Base-by-base conservation (phyloP, 768 basidiomycete genomes). In the Hygrocybe punicea region DNA sequence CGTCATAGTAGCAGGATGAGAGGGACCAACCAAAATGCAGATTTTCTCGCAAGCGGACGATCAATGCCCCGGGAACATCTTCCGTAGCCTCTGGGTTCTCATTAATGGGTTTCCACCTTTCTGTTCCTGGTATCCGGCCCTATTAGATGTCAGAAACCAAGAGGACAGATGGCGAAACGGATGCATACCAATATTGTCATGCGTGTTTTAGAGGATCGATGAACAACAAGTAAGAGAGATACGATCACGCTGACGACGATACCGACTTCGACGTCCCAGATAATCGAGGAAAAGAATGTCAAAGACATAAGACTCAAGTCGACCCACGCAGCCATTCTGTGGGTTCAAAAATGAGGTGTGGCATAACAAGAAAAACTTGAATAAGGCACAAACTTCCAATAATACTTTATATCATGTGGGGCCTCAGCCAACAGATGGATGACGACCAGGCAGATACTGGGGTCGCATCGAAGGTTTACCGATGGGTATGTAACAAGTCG, bases 221-320 rank as follows among this genome's bases (percentile, higher is more conserved):
- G 86, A 4, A 98, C 91, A 47, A 97, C 92, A 33, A 98, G 79
- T 1, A 98, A 75, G 39, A 98, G 79, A 33, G 93, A 93, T 56
- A 94, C 84, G 40, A 93, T 84, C 60, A 98, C 76, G 60, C 91
- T 91, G 62, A 91, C 85, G n/a, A 89, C 83, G 42, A 98, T 85
- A 13, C 96, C 96, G 54, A 92, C 85, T 76, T 98, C 94, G 55
- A 98, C 85, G 61, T 88, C 86, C 85, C 92, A 94, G 21, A 97
- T 70, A 55, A 97, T 84, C 2, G 93, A 93, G 53, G 91, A 82
- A 60, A 86, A 64, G 71, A 98, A 97, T 0, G 97, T 98, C 51
- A 94, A 79, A 19, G 77, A 73, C 89, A 98, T 93, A 65, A 98
- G 82, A 5, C 82, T 74, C 48, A 96, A 77, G 68, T 98, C 96